phyloP scores from a whole-genome alignment of 2,329 filamentous ascomycete genomes.

The Verticillium isaacii region DNA sequence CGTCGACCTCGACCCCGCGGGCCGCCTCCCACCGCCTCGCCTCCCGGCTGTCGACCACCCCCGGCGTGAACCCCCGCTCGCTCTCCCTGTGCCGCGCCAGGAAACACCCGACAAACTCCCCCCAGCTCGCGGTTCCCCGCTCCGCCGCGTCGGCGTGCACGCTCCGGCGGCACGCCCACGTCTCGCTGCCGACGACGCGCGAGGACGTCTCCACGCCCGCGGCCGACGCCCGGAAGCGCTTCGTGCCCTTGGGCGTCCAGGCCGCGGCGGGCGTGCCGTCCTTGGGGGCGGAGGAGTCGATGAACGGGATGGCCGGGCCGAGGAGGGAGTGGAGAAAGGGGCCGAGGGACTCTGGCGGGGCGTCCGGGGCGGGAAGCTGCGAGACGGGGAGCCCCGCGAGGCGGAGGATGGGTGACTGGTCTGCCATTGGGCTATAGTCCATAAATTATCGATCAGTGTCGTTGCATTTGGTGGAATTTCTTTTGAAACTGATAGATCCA shows the following conservation, averaged over 20 bases:
- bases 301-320: constrained; percentile 54
- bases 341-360: constrained; percentile 36
- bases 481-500: too few relatives aligned
- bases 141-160: constrained; percentile 49
- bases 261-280: constrained; percentile 16
- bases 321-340: constrained; percentile 49
- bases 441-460: neutral
- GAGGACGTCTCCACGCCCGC: constrained; percentile 50
- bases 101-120: constrained; percentile 57
- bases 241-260: constrained; percentile 48
- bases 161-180: constrained; percentile 61
- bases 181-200: constrained; percentile 45
- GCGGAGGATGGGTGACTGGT: constrained; percentile 34
- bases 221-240: constrained; percentile 41
- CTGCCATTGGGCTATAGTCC: constrained; percentile 24
- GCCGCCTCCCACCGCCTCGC: constrained; percentile 41
- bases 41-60: constrained; percentile 26
- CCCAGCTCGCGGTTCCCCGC: constrained; percentile 54
- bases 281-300: constrained; percentile 47
- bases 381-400: constrained; percentile 45
- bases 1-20: constrained; percentile 30
- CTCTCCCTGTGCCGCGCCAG: constrained; percentile 41
- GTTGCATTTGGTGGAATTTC: too few relatives aligned
- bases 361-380: constrained; percentile 39
- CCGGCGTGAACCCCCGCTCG: constrained; percentile 34